A percentile compares a stretch with the other conserved stretches of the same genome.
Evolutionary conservation across 495 filamentous ascomycete genomes (phyloP).

Genomic region (Zalerion maritima): DNA sequence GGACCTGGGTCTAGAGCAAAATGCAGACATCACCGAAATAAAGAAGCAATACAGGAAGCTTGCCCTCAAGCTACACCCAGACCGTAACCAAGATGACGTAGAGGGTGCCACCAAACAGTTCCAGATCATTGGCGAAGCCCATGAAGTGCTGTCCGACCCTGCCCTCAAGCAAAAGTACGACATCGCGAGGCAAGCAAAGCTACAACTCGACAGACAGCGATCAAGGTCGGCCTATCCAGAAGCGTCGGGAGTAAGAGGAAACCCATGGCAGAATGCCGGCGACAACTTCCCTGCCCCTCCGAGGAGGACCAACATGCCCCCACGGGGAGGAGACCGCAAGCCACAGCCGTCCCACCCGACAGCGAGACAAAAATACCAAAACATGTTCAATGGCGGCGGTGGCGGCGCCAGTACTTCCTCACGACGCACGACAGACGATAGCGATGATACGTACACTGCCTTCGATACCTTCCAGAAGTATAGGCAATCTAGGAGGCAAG

Average conservation of each 20-base stretch:
- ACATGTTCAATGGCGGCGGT: too few relatives aligned
- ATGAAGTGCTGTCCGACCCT: constrained; percentile 66
- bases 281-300: constrained; percentile 34
- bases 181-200: constrained; percentile 33
- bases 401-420: too few relatives aligned
- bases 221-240: constrained; percentile 19
- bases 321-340: too few relatives aligned
- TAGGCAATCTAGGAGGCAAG: too few relatives aligned
- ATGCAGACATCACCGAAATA: constrained; percentile 69
- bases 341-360: too few relatives aligned
- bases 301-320: constrained; percentile 21
- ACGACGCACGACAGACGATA: too few relatives aligned
- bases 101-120: constrained; percentile 74
- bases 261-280: constrained; percentile 34
- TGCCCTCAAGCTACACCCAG: constrained; percentile 76
- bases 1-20: constrained; percentile 78
- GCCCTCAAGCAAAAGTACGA: constrained; percentile 61
- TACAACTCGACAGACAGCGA: constrained; percentile 4
- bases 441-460: too few relatives aligned
- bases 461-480: too few relatives aligned
- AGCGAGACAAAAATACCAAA: too few relatives aligned
- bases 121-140: constrained; percentile 69
- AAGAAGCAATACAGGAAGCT: constrained; percentile 96
- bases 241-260: constrained; percentile 32
- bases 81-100: constrained; percentile 79